Evolutionary conservation across 495 filamentous ascomycete species (phyloP).

Genomic region (Letharia columbiana): DNA sequence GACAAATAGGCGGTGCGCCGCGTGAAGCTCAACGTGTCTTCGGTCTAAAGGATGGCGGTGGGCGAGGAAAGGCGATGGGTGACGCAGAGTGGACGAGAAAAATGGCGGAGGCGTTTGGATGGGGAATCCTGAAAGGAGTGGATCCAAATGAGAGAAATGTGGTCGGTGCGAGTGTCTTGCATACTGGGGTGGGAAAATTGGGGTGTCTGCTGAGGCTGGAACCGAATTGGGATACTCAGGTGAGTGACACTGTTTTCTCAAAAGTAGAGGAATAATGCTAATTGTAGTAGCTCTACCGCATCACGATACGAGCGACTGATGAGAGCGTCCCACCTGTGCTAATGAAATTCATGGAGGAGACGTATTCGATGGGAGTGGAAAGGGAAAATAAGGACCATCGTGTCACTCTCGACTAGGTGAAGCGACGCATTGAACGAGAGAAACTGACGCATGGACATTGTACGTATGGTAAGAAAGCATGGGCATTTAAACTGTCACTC

Average conservation of each 20-base stretch:
- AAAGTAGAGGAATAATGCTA: not conserved
- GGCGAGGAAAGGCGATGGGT: constrained; percentile 37
- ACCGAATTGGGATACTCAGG: constrained; percentile 86
- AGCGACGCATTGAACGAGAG: not conserved
- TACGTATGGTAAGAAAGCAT: not conserved
- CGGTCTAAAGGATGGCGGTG: constrained; percentile 44
- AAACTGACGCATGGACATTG: not conserved
- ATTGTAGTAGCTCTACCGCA: constrained; percentile 70
- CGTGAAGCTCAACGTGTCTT: constrained; percentile 85
- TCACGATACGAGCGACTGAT: constrained; percentile 91
- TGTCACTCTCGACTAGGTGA: not conserved
- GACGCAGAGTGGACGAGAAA: constrained; percentile 54
- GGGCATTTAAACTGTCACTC: not conserved
- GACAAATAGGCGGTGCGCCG: constrained; percentile 85
- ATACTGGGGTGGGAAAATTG: constrained; percentile 82
- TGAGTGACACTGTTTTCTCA: constrained; percentile 33
- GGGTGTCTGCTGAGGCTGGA: constrained; percentile 90
- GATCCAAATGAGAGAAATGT: constrained; percentile 90
- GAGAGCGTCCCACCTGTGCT: constrained; percentile 75
- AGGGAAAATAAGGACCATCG: constrained; percentile 15
- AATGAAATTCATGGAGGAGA: constrained; percentile 78
- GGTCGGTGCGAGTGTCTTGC: constrained; percentile 83
- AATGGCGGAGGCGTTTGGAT: constrained; percentile 71
- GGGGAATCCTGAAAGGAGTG: constrained; percentile 75
- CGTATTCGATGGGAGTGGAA: constrained; percentile 49